Evolutionary conservation across 768 basidiomycete genomes (phyloP), one percentile per base, ranked within the genome.

Genomic region (Piloderma croceum): DNA sequence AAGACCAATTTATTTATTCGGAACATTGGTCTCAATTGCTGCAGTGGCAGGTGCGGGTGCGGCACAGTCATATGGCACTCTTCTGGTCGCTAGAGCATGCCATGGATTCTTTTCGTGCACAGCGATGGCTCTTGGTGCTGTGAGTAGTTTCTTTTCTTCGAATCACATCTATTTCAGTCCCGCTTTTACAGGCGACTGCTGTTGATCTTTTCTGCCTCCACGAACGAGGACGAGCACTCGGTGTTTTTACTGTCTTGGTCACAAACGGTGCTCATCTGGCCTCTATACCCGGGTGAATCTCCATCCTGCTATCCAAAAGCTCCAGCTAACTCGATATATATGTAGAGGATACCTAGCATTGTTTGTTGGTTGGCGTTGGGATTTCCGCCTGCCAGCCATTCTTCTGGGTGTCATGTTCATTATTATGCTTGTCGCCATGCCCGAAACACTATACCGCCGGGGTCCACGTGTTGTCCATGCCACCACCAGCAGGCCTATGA

Each of bases 171-270:
- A n/a, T n/a, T n/a, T n/a, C n/a, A n/a, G n/a, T n/a, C n/a, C n/a
- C n/a, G n/a, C n/a, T n/a, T n/a, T n/a, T n/a, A n/a, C n/a, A n/a
- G n/a, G n/a, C n/a, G n/a, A n/a, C n/a, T n/a, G n/a, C n/a, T n/a
- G n/a, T n/a, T n/a, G n/a, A n/a, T n/a, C n/a, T n/a, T n/a, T n/a
- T n/a, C n/a, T n/a, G n/a, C n/a, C n/a, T n/a, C n/a, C n/a, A n/a
- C n/a, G n/a, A n/a, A n/a, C 56, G 69, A 50, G 69, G 69, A 24
- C 67, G 61, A 39, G 65, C 68, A 0, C 68, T 70, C 67, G 69
- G 66, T 6, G 38, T 68, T 6, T 69, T 67, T 42, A 67, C 67
- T 5, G 51, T 69, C 23, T 64, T 67, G 61, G 48, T 60, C 19
- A 69, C 66, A 3, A 68, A 64, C 48, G 67, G 66, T 10, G 63